Evolutionary conservation across 106 monocot species (phyloP).

Genomic region (Vanilla planifolia): DNA sequence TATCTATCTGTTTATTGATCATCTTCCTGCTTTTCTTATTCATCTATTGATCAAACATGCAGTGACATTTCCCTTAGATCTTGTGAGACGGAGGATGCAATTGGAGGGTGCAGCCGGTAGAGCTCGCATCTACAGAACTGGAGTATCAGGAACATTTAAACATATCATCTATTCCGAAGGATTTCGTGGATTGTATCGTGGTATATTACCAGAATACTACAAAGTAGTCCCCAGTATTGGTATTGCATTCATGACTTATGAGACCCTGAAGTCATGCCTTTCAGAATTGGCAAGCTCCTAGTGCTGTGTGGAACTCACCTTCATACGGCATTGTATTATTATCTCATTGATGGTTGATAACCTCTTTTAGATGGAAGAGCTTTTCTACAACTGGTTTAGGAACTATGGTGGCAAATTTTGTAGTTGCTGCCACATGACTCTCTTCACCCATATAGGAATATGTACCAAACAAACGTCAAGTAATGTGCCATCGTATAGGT

Average conservation of each 20-base stretch:
- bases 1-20: too few relatives aligned
- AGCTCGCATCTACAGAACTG: slow-evolving; percentile 56
- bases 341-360: too few relatives aligned
- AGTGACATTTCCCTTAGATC: slow-evolving; percentile 87
- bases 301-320: not conserved
- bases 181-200: slow-evolving; percentile 69
- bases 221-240: slow-evolving; percentile 80
- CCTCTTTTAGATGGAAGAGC: not conserved
- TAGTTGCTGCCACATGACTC: slow-evolving; percentile 2
- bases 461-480: too few relatives aligned
- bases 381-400: not conserved
- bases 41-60: too few relatives aligned
- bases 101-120: slow-evolving; percentile 72
- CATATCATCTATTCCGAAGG: slow-evolving; percentile 67
- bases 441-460: too few relatives aligned
- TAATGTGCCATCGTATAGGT: too few relatives aligned
- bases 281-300: not conserved
- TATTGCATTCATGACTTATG: slow-evolving; percentile 85
- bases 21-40: too few relatives aligned
- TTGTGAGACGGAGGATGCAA: slow-evolving; percentile 72
- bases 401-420: slow-evolving; percentile 11
- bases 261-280: slow-evolving; percentile 36
- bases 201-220: slow-evolving; percentile 74
- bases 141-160: slow-evolving; percentile 48
- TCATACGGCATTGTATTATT: not conserved